Evolutionary conservation across 352 stramenopile genomes (phyloP).

Genomic region (Globisporangium radiosum): DNA sequence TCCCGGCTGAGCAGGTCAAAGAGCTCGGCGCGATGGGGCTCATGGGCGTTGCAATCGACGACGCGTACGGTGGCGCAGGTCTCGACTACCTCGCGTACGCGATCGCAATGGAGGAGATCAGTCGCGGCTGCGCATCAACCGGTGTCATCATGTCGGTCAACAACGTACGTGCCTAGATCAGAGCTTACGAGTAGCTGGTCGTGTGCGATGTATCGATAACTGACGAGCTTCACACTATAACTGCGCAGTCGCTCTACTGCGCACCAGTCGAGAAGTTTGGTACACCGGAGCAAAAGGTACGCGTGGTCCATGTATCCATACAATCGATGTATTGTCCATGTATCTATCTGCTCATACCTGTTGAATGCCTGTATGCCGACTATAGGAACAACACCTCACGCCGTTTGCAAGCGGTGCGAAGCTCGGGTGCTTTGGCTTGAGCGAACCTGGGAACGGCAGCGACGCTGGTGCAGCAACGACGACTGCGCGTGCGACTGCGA

Average conservation of each 20-base stretch:
- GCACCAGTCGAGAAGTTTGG: constrained; percentile 93
- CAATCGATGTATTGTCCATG: background rate
- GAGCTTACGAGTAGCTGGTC: too few species aligned
- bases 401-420: constrained; percentile 89
- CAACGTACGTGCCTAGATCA: constrained; percentile 34
- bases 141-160: constrained; percentile 97
- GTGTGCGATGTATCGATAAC: background rate
- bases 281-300: constrained; percentile 84
- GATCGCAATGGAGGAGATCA: constrained; percentile 98
- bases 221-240: background rate
- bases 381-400: constrained; percentile 71
- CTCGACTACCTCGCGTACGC: constrained; percentile 96
- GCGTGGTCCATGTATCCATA: background rate
- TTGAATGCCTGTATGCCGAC: background rate
- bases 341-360: constrained; percentile 1
- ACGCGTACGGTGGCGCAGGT: constrained; percentile 87
- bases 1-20: constrained; percentile 76
- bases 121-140: constrained; percentile 91
- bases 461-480: constrained; percentile 93
- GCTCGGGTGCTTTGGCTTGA: constrained; percentile 94
- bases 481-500: constrained; percentile 79
- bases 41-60: constrained; percentile 92
- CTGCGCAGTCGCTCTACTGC: constrained; percentile 91
- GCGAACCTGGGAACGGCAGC: constrained; percentile 91
- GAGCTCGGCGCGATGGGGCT: constrained; percentile 91